Evolutionary conservation across 2,329 filamentous ascomycete species (phyloP).

Genomic region (Ophiobolus disseminans): DNA sequence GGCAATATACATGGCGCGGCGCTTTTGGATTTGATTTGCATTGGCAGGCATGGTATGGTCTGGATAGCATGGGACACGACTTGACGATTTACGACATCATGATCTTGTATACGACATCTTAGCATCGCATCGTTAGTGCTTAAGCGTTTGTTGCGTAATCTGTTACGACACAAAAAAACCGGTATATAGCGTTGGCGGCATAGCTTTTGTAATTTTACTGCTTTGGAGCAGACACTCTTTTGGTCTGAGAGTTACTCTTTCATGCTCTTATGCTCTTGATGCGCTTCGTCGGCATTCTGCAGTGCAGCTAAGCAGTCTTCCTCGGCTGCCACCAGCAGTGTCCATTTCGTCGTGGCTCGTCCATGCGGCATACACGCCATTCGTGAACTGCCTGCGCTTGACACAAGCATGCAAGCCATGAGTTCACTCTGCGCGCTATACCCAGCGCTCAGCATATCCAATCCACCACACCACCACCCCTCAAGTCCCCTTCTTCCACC

Average conservation of each 20-base stretch:
- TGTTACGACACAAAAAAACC: background rate
- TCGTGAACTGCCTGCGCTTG: too few species aligned
- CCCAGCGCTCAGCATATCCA: too few species aligned
- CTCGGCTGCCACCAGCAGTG: too few species aligned
- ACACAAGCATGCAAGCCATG: too few species aligned
- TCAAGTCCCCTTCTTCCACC: conserved; percentile 52
- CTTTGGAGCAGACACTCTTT: background rate
- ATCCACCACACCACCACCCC: too few species aligned
- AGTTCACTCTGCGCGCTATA: too few species aligned
- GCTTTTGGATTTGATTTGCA: background rate
- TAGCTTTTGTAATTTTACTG: background rate
- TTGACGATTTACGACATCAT: background rate
- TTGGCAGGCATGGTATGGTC: background rate
- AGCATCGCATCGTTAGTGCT: background rate
- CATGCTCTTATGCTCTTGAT: background rate
- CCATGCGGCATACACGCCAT: too few species aligned
- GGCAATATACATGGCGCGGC: conserved; percentile 10
- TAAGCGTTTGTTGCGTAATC: background rate
- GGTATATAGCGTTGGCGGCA: background rate
- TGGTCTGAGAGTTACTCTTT: background rate
- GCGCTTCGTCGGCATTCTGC: background rate
- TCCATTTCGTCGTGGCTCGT: too few species aligned
- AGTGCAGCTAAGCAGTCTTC: too few species aligned
- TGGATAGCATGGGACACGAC: background rate
- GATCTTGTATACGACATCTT: background rate